Evolutionary conservation across 352 stramenopile species (phyloP).

Genomic region (Phytophthora tubulina): DNA sequence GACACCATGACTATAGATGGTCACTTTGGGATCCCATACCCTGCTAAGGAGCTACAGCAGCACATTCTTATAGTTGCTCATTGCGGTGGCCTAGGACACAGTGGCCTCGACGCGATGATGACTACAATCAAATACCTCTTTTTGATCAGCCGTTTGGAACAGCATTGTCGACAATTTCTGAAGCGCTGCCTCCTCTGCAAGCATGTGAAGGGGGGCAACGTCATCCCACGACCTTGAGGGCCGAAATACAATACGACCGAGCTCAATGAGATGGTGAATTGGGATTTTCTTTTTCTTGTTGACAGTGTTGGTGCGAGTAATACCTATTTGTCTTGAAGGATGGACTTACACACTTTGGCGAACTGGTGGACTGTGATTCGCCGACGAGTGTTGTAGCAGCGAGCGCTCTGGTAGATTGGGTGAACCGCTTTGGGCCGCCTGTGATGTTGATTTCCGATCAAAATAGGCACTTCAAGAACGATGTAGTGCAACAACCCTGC

Average conservation of each 20-base stretch:
- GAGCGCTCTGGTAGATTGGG: background rate
- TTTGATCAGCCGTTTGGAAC: background rate
- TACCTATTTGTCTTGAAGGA: background rate
- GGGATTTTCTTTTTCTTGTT: background rate
- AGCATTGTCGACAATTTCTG: background rate
- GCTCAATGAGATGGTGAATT: background rate
- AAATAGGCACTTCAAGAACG: background rate
- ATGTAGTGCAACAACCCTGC: background rate
- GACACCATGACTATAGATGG: background rate
- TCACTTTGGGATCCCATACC: background rate
- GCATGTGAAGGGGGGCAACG: background rate
- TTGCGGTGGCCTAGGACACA: background rate
- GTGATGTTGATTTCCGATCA: background rate
- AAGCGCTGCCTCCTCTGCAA: background rate
- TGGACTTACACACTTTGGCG: background rate
- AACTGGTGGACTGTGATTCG: background rate
- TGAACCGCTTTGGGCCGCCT: background rate
- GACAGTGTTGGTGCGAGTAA: background rate
- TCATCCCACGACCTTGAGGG: background rate
- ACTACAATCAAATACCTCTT: background rate
- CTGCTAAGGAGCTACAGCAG: background rate
- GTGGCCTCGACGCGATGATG: background rate
- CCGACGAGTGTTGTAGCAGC: background rate
- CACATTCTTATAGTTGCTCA: constrained; percentile 2
- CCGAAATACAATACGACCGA: background rate